Conservation (phyloP, 768 basidiomycete genomes). For the Mycena rosella region DNA sequence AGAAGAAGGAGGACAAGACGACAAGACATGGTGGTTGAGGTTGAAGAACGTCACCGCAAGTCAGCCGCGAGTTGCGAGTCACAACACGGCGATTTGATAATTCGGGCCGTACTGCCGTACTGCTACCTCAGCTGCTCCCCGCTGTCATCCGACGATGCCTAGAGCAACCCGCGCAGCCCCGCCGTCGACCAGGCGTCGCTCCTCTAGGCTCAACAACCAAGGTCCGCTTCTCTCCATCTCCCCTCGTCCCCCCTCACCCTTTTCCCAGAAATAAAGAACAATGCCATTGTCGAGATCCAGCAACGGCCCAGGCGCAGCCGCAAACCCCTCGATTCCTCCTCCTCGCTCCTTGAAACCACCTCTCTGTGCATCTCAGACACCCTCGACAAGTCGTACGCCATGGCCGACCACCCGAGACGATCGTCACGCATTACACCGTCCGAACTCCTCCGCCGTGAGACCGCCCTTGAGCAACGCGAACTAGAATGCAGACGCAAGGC, state of each 20-base stretch:
- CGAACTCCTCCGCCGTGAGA: constrained; percentile 55
- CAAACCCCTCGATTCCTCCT: constrained; percentile 23
- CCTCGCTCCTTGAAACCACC: constrained; percentile 17
- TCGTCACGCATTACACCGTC: constrained; percentile 55
- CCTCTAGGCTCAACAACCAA: constrained; percentile 33
- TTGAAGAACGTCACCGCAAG: no score
- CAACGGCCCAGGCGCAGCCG: constrained; percentile 28
- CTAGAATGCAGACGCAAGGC: constrained; percentile 53
- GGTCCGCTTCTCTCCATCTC: constrained; percentile 8
- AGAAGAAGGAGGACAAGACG: no score
- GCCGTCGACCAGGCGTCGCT: constrained; percentile 31
- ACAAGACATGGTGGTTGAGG: not conserved
- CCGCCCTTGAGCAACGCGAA: constrained; percentile 52
- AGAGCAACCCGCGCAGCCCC: constrained; percentile 28
- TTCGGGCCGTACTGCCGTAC: not conserved
- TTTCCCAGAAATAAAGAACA: constrained; percentile 30
- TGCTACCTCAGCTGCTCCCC: constrained; percentile 17
- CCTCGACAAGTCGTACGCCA: constrained; percentile 8
- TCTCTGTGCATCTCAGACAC: constrained; percentile 26
- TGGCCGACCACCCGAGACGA: constrained; percentile 48
- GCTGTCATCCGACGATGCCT: constrained; percentile 36
- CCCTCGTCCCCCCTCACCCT: not conserved
- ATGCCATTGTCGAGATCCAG: constrained; percentile 38
- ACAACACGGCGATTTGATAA: constrained; percentile 6
- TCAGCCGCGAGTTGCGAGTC: no score